Percentiles rank a stretch among this genome's conserved stretches.
phyloP scores from a whole-genome alignment of 2,329 filamentous ascomycete species.

The Talaromyces sp. region DNA sequence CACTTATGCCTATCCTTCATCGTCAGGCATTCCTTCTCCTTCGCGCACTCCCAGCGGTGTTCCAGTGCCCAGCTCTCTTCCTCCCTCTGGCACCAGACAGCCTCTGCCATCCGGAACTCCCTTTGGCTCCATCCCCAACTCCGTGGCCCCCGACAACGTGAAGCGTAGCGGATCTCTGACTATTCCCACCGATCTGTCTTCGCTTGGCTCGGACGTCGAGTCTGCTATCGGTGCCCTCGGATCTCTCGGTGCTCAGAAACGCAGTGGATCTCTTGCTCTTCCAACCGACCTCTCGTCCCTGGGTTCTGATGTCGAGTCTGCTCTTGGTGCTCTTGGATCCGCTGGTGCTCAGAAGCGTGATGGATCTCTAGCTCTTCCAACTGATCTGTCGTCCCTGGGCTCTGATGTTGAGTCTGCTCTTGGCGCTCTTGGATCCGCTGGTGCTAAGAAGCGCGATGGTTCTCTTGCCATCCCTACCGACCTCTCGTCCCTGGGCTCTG shows the following conservation, averaged over 20 bases:
- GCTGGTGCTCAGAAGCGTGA: slow-evolving; percentile 12
- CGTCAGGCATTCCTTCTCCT: slow-evolving; percentile 6
- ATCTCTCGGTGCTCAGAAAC: slow-evolving; percentile 11
- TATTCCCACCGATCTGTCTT: slow-evolving; percentile 12
- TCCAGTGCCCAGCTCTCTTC: slow-evolving; percentile 8
- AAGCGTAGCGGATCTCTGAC: slow-evolving; percentile 15
- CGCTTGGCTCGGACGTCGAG: slow-evolving; percentile 9
- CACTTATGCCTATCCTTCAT: slow-evolving; percentile 6
- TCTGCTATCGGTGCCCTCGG: slow-evolving; percentile 9
- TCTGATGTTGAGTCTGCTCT: slow-evolving; percentile 14
- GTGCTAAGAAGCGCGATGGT: slow-evolving; percentile 14
- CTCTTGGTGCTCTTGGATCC: slow-evolving; percentile 7
- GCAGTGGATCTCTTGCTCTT: slow-evolving; percentile 7
- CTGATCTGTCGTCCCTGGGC: slow-evolving; percentile 8
- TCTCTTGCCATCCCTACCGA: slow-evolving; percentile 12
- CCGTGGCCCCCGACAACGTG: not conserved
- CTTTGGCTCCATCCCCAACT: slow-evolving; percentile 1
- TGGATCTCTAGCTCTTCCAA: slow-evolving; percentile 11
- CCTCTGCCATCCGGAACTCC: slow-evolving; percentile 3
- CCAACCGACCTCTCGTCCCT: slow-evolving; percentile 13
- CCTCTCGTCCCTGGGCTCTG: slow-evolving; percentile 10
- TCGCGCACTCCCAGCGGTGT: slow-evolving; percentile 3
- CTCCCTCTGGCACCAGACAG: slow-evolving; percentile 3
- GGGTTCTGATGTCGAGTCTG: slow-evolving; percentile 13
- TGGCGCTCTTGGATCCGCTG: slow-evolving; percentile 4